phyloP scores from a whole-genome alignment of 306 rosid species.

The Vigna reflexopilosa region DNA sequence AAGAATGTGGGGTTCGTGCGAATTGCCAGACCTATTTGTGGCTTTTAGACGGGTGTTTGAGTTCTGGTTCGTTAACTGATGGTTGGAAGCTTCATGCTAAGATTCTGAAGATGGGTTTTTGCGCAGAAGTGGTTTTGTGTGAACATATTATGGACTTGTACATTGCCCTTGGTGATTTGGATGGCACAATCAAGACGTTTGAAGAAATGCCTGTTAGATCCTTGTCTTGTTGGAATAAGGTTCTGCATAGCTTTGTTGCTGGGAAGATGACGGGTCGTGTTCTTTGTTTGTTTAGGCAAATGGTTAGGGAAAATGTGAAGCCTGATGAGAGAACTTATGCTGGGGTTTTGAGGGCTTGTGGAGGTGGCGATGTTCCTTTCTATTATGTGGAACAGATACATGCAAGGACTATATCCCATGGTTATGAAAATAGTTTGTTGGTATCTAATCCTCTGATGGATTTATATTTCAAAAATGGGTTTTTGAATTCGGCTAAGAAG shows the following conservation, averaged over 20 bases:
- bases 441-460: slow-evolving; percentile 79
- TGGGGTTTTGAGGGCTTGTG: slow-evolving; percentile 72
- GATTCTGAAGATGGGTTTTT: slow-evolving; percentile 74
- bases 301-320: slow-evolving; percentile 56
- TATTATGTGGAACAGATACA: slow-evolving; percentile 69
- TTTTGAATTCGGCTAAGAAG: slow-evolving; percentile 65
- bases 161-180: slow-evolving; percentile 55
- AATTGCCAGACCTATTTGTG: slow-evolving; percentile 78
- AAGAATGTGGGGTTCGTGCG: slow-evolving; percentile 68
- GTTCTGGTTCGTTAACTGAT: slow-evolving; percentile 57
- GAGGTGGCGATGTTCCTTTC: slow-evolving; percentile 54
- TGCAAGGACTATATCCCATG: slow-evolving; percentile 63
- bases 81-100: slow-evolving; percentile 71
- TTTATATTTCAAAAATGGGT: slow-evolving; percentile 67
- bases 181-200: slow-evolving; percentile 59
- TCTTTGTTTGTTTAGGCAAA: slow-evolving; percentile 53
- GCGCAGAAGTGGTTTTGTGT: slow-evolving; percentile 49
- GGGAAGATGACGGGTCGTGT: slow-evolving; percentile 49
- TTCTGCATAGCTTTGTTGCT: slow-evolving; percentile 53
- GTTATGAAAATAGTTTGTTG: slow-evolving; percentile 58
- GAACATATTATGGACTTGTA: slow-evolving; percentile 62
- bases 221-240: slow-evolving; percentile 68
- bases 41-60: slow-evolving; percentile 68
- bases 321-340: slow-evolving; percentile 65
- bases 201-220: slow-evolving; percentile 61